Base-by-base conservation (phyloP, 2,329 filamentous ascomycete genomes). In the Fusarium acutatum region DNA sequence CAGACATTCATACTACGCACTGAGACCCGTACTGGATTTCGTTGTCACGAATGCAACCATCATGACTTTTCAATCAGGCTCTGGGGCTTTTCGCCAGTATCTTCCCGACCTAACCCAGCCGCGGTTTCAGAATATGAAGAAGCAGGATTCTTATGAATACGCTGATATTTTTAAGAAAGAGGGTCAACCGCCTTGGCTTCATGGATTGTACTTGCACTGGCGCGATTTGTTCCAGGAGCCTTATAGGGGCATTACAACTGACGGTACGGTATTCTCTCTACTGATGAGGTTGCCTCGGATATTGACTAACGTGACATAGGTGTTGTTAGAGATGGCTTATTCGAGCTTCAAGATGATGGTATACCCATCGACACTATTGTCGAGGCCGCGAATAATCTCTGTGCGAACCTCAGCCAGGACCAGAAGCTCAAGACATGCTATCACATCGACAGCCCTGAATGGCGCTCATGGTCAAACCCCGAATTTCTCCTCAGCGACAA, bases 391-490 rank as follows among this genome's bases (percentile, higher is more conserved):
- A 79, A 87, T 4, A 10, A 2, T 2, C 53, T 67, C 1, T 53
- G 53, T 9, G 12, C 18, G 1, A 22, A 5, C 1, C 43, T 67
- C 0, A 67, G 3, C 1, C 24, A 40, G 0, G 38, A 47, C 0
- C 63, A 67, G 5, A 40, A 22, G 17, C 22, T 37, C 22, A 67
- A 67, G 22, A 67, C 63, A 0, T 61, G 47, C 2, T 47, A 92
- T 75, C 90, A 92, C 77, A 86, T 94, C 71, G 90, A 93, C 82
- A 90, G 90, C 3, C 89, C 88, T 4, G 90, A 93, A 77, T 94
- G 92, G 92, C 88, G 92, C 53, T 89, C 91, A 17, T 88, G 87
- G 87, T 88, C 87, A 5, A 95, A 95, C 79, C 93, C 93, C 0
- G 93, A 95, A 79, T 93, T 94, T 73, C 84, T 94, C 1, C 83